These are phyloP conservation scores for Nothopassalora personata DNA, from an alignment of 2,329 filamentous ascomycete species.

Conservation along the genomic window DNA sequence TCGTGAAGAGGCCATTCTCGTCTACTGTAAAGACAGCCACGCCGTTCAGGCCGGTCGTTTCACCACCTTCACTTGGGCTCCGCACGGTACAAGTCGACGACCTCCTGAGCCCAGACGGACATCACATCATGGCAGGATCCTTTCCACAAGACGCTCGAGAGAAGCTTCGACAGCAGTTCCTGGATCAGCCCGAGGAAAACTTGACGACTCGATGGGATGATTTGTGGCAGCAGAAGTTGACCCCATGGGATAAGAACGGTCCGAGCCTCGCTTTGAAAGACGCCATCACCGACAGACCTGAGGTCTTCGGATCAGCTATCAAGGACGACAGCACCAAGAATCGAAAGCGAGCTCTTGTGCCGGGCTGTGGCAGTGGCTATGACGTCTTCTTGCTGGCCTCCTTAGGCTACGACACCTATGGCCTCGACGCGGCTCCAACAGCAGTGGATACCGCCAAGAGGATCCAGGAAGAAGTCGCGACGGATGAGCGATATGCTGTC, in stretches of 20 bases:
- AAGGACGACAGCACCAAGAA: slow-evolving; percentile 6
- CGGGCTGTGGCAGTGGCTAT: slow-evolving; percentile 76
- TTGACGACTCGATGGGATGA: slow-evolving; percentile 34
- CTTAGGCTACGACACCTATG: slow-evolving; percentile 71
- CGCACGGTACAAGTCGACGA: neutral
- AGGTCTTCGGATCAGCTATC: slow-evolving; percentile 22
- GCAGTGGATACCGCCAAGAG: slow-evolving; percentile 46
- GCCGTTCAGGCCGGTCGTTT: neutral
- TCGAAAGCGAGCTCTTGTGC: slow-evolving; percentile 61
- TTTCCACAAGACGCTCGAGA: slow-evolving; percentile 18
- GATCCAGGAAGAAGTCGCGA: slow-evolving; percentile 33
- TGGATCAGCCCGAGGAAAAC: slow-evolving; percentile 35
- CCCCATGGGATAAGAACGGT: slow-evolving; percentile 56
- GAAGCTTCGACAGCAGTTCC: slow-evolving; percentile 35
- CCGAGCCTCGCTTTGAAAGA: slow-evolving; percentile 58
- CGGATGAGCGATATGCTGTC: slow-evolving; percentile 42
- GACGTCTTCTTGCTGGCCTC: slow-evolving; percentile 71
- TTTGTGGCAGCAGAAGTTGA: slow-evolving; percentile 51
- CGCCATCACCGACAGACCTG: slow-evolving; percentile 35
- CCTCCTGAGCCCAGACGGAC: neutral
- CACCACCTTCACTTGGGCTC: neutral
- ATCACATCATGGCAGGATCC: neutral
- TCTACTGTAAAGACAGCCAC: neutral
- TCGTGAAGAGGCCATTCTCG: neutral
- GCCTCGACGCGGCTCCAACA: slow-evolving; percentile 60